phyloP scores from a whole-genome alignment of 192 early-diverging fungal species.

The Allomyces macrogynus region DNA sequence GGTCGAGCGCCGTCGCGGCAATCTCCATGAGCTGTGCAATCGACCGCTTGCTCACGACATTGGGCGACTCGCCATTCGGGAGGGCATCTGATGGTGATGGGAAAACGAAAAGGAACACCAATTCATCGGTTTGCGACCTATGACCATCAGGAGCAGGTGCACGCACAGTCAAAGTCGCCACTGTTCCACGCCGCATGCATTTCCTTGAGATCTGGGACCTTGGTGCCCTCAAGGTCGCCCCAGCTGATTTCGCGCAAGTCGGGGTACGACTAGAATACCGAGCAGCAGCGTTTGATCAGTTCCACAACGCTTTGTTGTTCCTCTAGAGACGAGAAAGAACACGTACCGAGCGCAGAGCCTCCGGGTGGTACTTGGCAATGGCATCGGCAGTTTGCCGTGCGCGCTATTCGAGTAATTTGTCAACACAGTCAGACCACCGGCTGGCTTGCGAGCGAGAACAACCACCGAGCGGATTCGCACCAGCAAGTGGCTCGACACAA shows the following conservation, averaged over 20 bases:
- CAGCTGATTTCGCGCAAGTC: conserved; percentile 16
- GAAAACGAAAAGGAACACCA: conserved; percentile 4
- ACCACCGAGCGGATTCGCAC: no score
- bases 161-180: no score
- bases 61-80: conserved; percentile 11
- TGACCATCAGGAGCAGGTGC: no score
- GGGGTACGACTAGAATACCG: conserved; percentile 1
- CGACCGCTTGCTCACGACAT: conserved; percentile 9
- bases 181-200: conserved; percentile 11
- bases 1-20: conserved; percentile 6
- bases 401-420: conserved; percentile 7
- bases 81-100: conserved; percentile 6
- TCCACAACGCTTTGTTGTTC: no score
- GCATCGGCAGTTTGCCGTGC: conserved; percentile 14
- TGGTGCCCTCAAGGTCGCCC: conserved; percentile 15
- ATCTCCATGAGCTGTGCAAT: conserved; percentile 7
- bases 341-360: conserved; percentile 1
- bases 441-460: no score
- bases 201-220: conserved; percentile 16
- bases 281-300: no score
- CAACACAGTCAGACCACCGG: no score
- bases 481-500: conserved; percentile 5
- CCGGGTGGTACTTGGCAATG: conserved; percentile 9
- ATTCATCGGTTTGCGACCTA: no score
- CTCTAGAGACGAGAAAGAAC: no score